These are phyloP conservation scores for Xerocomus spinulosus DNA, from an alignment of 768 basidiomycete species.

Conservation along the genomic window DNA sequence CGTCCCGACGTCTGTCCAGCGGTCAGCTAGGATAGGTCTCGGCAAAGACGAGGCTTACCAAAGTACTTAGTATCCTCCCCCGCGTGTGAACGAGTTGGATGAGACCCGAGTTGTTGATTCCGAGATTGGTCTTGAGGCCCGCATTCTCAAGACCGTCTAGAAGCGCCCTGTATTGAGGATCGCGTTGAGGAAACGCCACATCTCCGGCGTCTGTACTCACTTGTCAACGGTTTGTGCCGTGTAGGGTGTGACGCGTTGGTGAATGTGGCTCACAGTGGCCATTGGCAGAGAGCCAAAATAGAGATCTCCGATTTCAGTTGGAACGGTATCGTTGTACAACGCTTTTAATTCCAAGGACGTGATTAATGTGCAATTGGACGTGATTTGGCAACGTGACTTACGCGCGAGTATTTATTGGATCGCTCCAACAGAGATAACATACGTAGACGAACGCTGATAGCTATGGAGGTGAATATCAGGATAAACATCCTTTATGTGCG, in stretches of 20 bases:
- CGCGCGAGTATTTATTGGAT: constrained; percentile 8
- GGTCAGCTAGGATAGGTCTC: neutral
- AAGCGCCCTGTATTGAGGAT: constrained; percentile 25
- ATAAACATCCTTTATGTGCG: neutral
- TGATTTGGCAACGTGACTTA: neutral
- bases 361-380: neutral
- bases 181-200: neutral
- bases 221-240: constrained; percentile 24
- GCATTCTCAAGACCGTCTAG: constrained; percentile 35
- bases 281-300: constrained; percentile 15
- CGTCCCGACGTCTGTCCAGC: constrained; percentile 33
- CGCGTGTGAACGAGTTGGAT: constrained; percentile 21
- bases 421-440: constrained; percentile 12
- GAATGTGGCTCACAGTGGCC: constrained; percentile 12
- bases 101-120: constrained; percentile 32
- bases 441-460: constrained; percentile 25
- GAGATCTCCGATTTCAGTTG: constrained; percentile 21
- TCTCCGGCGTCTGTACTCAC: constrained; percentile 7
- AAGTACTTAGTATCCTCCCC: constrained; percentile 43
- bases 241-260: constrained; percentile 17
- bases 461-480: constrained; percentile 9
- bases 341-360: constrained; percentile 1
- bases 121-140: constrained; percentile 37
- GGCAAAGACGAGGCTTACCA: constrained; percentile 18
- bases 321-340: constrained; percentile 17